These are phyloP conservation scores for Debaryomycetaceae sp. DNA, from an alignment of 1,139 yeast genomes.

Conservation along the genomic window DNA sequence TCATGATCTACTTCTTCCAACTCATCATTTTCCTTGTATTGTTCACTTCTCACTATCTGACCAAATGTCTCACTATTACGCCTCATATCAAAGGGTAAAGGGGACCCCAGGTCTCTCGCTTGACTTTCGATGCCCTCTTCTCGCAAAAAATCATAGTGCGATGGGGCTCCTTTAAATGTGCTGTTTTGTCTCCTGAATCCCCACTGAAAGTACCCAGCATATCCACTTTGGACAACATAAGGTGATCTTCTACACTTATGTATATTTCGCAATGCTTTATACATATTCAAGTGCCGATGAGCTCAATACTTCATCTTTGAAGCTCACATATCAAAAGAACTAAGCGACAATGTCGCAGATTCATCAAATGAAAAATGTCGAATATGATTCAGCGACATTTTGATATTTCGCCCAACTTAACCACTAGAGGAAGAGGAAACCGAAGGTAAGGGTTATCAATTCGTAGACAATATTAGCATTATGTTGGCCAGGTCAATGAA, in stretches of 20 bases:
- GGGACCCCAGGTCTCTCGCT: background rate
- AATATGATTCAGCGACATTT: background rate
- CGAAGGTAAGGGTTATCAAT: background rate
- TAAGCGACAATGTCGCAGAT: background rate
- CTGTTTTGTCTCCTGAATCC: background rate
- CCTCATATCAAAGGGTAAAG: constrained; percentile 28
- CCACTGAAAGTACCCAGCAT: background rate
- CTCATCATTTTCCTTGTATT: constrained; percentile 21
- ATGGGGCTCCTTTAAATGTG: background rate
- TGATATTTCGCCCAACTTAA: background rate
- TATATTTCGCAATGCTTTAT: background rate
- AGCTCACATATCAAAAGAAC: background rate
- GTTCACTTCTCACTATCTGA: constrained; percentile 42
- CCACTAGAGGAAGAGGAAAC: background rate
- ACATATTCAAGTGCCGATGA: background rate
- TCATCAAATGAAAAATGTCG: background rate
- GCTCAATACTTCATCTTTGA: background rate
- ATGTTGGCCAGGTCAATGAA: background rate
- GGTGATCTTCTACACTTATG: background rate
- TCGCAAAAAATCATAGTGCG: constrained; percentile 7
- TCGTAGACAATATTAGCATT: background rate
- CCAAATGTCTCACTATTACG: constrained; percentile 41
- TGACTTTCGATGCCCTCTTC: constrained; percentile 2
- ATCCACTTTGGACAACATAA: no score
- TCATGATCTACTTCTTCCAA: constrained; percentile 7